Evolutionary conservation across 2,329 filamentous ascomycete species (phyloP), one percentile per base, ranked within the genome.

Genomic region (Ceratocystis destructans): DNA sequence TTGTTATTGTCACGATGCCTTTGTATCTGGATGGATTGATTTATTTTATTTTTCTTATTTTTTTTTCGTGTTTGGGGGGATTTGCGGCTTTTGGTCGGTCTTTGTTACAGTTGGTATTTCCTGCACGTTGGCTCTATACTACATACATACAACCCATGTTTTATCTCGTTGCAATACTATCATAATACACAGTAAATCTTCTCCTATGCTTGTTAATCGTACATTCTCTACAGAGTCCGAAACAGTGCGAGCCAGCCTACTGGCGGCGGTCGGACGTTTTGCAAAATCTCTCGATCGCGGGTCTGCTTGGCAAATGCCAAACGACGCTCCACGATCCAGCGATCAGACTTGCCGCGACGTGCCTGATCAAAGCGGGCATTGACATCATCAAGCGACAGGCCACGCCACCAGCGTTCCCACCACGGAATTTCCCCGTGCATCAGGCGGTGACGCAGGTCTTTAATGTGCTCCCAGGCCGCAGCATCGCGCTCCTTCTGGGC

Each of bases 401-500:
- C 75, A 68, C n/a, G 70, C 72, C 48, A 53, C 61, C 67, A 67
- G 28, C 59, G 57, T 17, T 31, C 33, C 62, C 69, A 71, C 20
- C 61, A 67, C 20, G 68, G 64, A 44, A 68, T 61, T 3, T 48
- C 64, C 17, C 55, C 62, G 61, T 25, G 61, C n/a, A 67, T 69
- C 41, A 70, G 70, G 17, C 71, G 69, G 57, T 69, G 68, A 22
- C 71, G 70, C 10, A 69, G 70, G n/a, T 71, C 75, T 67, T 76
- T 73, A 68, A 74, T 72, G 44, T 73, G 73, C 50, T 74, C 73
- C 71, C 84, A 68, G 5, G 63, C 66, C 15, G 44, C 25, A 17
- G 66, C 80, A 50, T 80, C 79, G 64, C 76, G 77, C 31, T 82
- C 83, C 61, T 95, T 79, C 66, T 80, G 80, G 10, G 79, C 78